Base-by-base conservation (phyloP, 2,329 filamentous ascomycete genomes). In the Pochonia chlamydosporia region DNA sequence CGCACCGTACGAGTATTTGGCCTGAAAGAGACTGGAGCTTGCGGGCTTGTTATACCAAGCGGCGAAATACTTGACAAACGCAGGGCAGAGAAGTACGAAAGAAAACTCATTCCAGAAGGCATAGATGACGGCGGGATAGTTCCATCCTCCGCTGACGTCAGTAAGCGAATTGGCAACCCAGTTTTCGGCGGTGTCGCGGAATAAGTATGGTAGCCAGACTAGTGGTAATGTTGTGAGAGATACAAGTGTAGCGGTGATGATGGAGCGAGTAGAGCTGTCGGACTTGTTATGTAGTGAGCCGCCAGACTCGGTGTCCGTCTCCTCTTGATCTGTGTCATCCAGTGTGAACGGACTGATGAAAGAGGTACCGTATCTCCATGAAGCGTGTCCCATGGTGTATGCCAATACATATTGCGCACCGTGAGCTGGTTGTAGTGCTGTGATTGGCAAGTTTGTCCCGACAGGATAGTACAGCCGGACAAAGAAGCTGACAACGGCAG, bases 71-170 rank as follows among this genome's bases (percentile, higher is more conserved):
- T n/a, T 8, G 6, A 36, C 33, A 16, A 48, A 9, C 10, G 46
- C 46, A 20, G 46, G 46, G 8, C 43, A 47, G 20, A 57, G 24
- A 5, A 53, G 14, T 9, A 42, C 30, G 31, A 56, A 56, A 1
- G 52, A 53, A 18, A 52, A 36, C 30, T 56, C 55, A 33, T 54
- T 54, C 53, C 53, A 58, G 1, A 56, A 2, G 9, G 53, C 53
- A 35, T 54, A 56, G 3, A 48, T 14, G 7, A 25, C n/a, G 16
- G 36, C 18, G 18, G 36, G 8, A 8, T 13, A n/a, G n/a, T 40
- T 40, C 21, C 37, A 40, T 16, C 37, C 37, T 3, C 37, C 33
- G 14, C 8, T 7, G 13, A 20, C 6, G 33, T 36, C 33, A 7
- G 14, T 16, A 6, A 36, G 14, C 18, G 33, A 8, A 7, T n/a